Conservation (phyloP, 148 eudicot genomes). For the Limonium bicolor region DNA sequence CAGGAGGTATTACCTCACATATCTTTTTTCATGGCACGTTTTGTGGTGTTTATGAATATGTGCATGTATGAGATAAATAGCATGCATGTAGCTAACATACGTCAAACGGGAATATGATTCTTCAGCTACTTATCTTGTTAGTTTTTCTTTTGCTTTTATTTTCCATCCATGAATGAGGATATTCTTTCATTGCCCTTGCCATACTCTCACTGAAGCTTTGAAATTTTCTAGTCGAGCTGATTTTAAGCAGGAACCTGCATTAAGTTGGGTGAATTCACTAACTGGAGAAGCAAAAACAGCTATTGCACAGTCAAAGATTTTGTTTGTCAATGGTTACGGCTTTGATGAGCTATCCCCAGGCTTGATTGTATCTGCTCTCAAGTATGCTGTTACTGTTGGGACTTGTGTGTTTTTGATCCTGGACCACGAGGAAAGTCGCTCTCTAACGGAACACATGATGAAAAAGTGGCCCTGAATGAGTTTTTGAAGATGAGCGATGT, state of each 20-base stretch:
- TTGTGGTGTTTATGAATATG: not conserved
- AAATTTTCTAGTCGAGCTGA: conserved; percentile 67
- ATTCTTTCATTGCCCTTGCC: too few species aligned
- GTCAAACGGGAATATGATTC: too few species aligned
- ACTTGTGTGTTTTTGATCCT: conserved; percentile 91
- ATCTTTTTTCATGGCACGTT: not conserved
- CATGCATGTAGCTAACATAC: too few species aligned
- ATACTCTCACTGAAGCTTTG: too few species aligned
- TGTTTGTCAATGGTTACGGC: conserved; percentile 90
- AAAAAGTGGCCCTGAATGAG: conserved; percentile 50
- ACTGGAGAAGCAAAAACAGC: conserved; percentile 56
- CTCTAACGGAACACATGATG: conserved; percentile 60
- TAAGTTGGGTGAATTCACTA: conserved; percentile 56
- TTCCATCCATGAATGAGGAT: conserved; percentile 5
- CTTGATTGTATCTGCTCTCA: conserved; percentile 43
- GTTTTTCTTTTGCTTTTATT: not conserved
- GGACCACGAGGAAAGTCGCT: conserved; percentile 83
- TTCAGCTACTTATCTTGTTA: too few species aligned
- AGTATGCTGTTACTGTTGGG: conserved; percentile 84
- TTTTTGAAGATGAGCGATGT: conserved; percentile 82
- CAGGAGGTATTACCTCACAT: conserved; percentile 26
- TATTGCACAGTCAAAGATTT: conserved; percentile 55
- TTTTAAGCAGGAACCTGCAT: conserved; percentile 75
- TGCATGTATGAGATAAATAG: not conserved
- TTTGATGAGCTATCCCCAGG: conserved; percentile 83